Evolutionary conservation across 257 asterid species (phyloP), one percentile per base, ranked within the genome.

Genomic region (Solanum paucissectum): DNA sequence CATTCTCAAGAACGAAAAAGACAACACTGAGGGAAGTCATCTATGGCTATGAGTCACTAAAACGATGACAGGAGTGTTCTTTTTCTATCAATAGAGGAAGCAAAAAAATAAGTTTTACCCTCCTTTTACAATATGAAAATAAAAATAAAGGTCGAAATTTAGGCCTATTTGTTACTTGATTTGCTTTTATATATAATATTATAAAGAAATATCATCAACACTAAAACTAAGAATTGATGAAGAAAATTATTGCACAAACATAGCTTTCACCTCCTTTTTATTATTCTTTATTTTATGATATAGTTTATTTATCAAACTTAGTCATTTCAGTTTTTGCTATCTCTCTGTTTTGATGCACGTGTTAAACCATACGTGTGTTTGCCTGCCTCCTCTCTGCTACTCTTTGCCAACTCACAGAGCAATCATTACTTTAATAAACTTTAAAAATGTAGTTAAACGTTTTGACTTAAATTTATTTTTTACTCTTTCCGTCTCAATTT

Each of bases 271-370:
- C 40, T 72, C 77, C 77, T 72, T 72, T 72, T 73, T 73, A 20
- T 25, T 73, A 20, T 73, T 36, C 29, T 73, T 36, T 20, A 3
- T 18, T 71, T 29, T 12, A 27, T 69, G 64, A 55, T 16, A 49
- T 52, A 20, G n/a, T 55, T 8, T 55, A 55, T 18, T 52, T 0
- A 52, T 91, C 91, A 83, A 88, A 86, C 87, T 37, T 73, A 75
- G 87, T 88, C 91, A 88, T 81, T 20, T 20, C 46, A 44, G 38
- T 49, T 49, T 82, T 84, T 40, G 58, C 83, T n/a, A 1, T 88
- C 58, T 40, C 84, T 55, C 29, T 18, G 29, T 75, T 55, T 29
- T 68, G 71, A 81, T 83, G 73, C 77, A 72, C 40, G 76, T 87
- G 85, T 82, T 82, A 82, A 49, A 82, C 29, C 69, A 64, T 88